A percentile compares a stretch with the other conserved stretches of the same genome.
Conservation (phyloP, 331 rosid genomes). For the Acacia pycnantha region DNA sequence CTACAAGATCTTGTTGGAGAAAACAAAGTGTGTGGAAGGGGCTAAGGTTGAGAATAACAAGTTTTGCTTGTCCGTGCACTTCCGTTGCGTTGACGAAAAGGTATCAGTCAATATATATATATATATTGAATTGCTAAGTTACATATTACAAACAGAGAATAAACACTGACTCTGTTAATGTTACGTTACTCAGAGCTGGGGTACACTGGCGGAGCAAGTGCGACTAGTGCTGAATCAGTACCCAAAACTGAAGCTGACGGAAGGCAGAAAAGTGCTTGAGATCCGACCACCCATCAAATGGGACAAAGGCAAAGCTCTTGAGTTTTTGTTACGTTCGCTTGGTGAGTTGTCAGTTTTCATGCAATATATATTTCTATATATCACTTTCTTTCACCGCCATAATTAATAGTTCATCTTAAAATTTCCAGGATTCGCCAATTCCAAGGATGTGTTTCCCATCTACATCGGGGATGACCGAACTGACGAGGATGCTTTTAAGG, state of each 20-base stretch:
- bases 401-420: neutral
- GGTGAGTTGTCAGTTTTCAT: conserved; percentile 39
- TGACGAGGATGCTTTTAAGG: conserved; percentile 97
- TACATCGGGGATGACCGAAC: conserved; percentile 94
- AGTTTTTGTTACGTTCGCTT: conserved; percentile 76
- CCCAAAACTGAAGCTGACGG: conserved; percentile 59
- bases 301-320: conserved; percentile 99
- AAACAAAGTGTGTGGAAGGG: conserved; percentile 67
- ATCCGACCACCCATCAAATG: conserved; percentile 87
- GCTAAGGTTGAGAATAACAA: conserved; percentile 86
- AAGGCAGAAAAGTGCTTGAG: conserved; percentile 89
- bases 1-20: conserved; percentile 61
- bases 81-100: conserved; percentile 90
- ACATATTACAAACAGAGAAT: neutral
- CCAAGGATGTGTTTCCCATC: conserved; percentile 63
- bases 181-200: conserved; percentile 60
- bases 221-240: conserved; percentile 50
- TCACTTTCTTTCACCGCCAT: neutral
- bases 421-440: conserved; percentile 65
- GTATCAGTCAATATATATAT: conserved; percentile 33
- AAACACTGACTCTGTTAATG: neutral
- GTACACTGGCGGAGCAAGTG: conserved; percentile 68
- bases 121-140: neutral
- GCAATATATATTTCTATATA: neutral
- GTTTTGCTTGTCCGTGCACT: conserved; percentile 89